Conservation (phyloP, 352 stramenopile genomes). For the Phytopythium aichiense region DNA sequence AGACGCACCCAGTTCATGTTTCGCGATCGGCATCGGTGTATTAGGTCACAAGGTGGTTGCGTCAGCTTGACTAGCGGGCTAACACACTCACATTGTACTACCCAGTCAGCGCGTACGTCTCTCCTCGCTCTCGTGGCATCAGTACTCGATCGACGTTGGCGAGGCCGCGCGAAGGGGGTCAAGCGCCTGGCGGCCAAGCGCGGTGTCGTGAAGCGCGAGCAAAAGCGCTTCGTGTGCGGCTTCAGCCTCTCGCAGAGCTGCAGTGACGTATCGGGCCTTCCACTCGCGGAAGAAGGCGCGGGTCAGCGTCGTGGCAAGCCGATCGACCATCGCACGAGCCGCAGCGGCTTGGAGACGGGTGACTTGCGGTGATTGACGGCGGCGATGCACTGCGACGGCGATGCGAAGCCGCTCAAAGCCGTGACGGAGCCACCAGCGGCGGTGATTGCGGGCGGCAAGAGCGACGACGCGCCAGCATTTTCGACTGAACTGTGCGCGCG, state of each 20-base stretch:
- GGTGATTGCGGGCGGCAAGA: neutral
- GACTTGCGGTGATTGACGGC: too few relatives aligned
- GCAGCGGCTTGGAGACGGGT: slow-evolving; percentile 9
- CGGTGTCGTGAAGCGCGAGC: slow-evolving; percentile 27
- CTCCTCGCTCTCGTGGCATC: neutral
- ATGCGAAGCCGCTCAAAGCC: slow-evolving; percentile 3
- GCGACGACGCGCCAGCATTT: slow-evolving; percentile 4
- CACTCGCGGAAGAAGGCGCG: slow-evolving; percentile 36
- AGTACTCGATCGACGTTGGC: neutral
- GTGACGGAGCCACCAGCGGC: slow-evolving; percentile 1
- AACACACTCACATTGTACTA: slow-evolving; percentile 1
- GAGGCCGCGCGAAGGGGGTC: slow-evolving; percentile 13
- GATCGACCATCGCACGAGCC: slow-evolving; percentile 21
- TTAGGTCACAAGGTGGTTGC: neutral
- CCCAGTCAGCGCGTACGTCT: neutral
- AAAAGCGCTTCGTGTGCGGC: slow-evolving; percentile 41
- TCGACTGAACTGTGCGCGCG: neutral
- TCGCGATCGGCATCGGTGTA: neutral
- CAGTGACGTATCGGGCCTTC: slow-evolving; percentile 44
- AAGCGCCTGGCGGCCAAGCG: slow-evolving; percentile 33
- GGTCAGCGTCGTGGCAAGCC: slow-evolving; percentile 15
- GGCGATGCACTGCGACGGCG: neutral
- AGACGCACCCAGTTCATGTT: slow-evolving; percentile 6
- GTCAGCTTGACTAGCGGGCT: slow-evolving; percentile 1
- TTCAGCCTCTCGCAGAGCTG: slow-evolving; percentile 40